Percentiles rank a stretch among this genome's conserved stretches.
These are phyloP conservation scores for Phragmites australis DNA, from an alignment of 176 grass and related monocot genomes.

Conservation along the genomic window DNA sequence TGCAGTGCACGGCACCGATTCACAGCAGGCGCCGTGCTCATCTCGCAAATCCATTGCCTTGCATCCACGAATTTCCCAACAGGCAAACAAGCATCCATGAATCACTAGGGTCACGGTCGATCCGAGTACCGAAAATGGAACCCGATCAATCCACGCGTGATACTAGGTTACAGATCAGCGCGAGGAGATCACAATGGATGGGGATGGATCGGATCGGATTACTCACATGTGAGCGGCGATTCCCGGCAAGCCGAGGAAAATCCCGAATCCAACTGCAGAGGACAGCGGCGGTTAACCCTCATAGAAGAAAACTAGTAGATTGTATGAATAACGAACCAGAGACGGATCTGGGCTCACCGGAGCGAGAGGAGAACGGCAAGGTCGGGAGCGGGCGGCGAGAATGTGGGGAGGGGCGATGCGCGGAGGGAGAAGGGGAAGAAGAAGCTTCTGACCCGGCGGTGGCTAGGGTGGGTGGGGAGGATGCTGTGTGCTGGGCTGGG, in stretches of 20 bases:
- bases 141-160: neutral
- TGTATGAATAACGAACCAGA: neutral
- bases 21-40: neutral
- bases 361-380: neutral
- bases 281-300: neutral
- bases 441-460: conserved; percentile 32
- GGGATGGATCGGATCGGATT: conserved; percentile 8
- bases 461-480: neutral
- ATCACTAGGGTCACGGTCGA: neutral
- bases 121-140: conserved; percentile 9
- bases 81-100: neutral
- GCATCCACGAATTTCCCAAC: neutral
- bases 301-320: neutral
- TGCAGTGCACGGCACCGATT: neutral
- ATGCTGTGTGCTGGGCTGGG: conserved; percentile 4
- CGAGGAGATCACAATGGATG: neutral
- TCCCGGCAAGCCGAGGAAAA: conserved; percentile 15
- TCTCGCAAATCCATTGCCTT: neutral
- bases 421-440: neutral
- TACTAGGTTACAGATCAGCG: neutral
- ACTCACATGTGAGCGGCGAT: conserved; percentile 47
- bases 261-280: conserved; percentile 26
- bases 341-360: conserved; percentile 37
- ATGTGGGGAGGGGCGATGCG: neutral
- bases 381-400: conserved; percentile 15